Evolutionary conservation across 176 grass and related monocot species (phyloP), one percentile per base, ranked within the genome.

Genomic region (Microstegium vimineum): DNA sequence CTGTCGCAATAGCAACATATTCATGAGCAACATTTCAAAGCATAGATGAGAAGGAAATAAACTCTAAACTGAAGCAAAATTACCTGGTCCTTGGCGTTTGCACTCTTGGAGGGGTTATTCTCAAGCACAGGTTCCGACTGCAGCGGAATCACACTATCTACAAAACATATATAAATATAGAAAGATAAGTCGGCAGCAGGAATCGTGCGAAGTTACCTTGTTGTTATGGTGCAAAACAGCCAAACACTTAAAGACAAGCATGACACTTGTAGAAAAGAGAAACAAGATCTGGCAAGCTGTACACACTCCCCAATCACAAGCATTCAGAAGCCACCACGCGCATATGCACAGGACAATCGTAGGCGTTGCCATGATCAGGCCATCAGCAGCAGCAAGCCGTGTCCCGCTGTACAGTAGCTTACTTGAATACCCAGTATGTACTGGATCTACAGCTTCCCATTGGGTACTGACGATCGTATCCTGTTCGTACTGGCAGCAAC

Each of bases 41-140:
- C 18, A 27, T 9, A 49, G 11, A 41, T 46, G 1, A 45, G 66
- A 36, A 20, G 35, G 38, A 71, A 74, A 77, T 43, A 75, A 46
- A 59, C 10, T 34, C 30, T 42, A 64, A 43, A 63, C 1, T 6
- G 69, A 72, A 46, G 28, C 0, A 47, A 10, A 31, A 26, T 61
- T 72, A 94, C 89, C 84, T 94, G 92, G 69, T 94, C 77, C 69
- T 84, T 87, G 37, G 78, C 41, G 68, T 73, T 86, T 76, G 47
- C 28, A 49, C 81, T 76, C 67, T 83, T 86, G 1, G 88, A 83
- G 47, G 88, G n/a, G n/a, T 82, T 90, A 75, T 87, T 87, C 82
- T 91, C 89, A 23, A 76, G 77, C 61, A 77, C 81, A 81, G 80
- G 52, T 34, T 87, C 85, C 14, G 85, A 14, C 62, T 87, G 80